These are phyloP conservation scores for Monosporascus sp. DNA, from an alignment of 2,329 filamentous ascomycete species.

Conservation along the genomic window DNA sequence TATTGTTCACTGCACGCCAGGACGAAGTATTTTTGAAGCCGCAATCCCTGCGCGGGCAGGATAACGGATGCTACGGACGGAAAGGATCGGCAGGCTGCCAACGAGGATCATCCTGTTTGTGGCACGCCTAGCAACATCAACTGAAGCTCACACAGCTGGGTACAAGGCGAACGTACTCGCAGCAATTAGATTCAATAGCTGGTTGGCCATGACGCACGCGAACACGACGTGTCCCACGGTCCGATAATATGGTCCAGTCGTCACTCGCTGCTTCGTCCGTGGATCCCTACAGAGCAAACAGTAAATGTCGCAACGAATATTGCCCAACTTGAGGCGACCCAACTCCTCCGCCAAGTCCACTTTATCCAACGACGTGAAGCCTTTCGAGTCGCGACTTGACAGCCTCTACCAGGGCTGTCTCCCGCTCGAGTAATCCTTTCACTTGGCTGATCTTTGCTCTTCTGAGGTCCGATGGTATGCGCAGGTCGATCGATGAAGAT, in stretches of 20 bases:
- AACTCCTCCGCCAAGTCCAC: constrained; percentile 2
- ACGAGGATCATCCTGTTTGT: not conserved
- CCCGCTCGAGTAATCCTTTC: constrained; percentile 56
- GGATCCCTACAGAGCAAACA: constrained; percentile 5
- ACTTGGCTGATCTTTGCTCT: constrained; percentile 60
- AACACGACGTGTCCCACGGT: not conserved
- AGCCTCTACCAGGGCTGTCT: constrained; percentile 63
- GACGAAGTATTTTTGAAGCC: not conserved
- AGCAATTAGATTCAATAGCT: not conserved
- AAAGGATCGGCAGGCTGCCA: not conserved
- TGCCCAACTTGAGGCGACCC: constrained; percentile 8
- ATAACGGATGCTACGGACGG: not conserved
- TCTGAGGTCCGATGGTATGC: constrained; percentile 55
- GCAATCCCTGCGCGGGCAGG: not conserved
- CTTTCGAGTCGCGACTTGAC: constrained; percentile 57
- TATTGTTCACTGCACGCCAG: not conserved
- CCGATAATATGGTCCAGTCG: not conserved
- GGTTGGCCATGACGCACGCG: not conserved
- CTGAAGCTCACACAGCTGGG: not conserved
- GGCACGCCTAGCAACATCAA: not conserved
- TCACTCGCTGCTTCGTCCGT: not conserved
- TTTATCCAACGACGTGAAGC: constrained; percentile 34
- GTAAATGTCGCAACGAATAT: constrained; percentile 12
- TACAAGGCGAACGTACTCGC: not conserved
- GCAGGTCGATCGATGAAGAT: constrained; percentile 36